A percentile compares a stretch with the other conserved stretches of the same genome.
phyloP scores from a whole-genome alignment of 495 filamentous ascomycete genomes.

The Podospora bellae-mahoneyi region DNA sequence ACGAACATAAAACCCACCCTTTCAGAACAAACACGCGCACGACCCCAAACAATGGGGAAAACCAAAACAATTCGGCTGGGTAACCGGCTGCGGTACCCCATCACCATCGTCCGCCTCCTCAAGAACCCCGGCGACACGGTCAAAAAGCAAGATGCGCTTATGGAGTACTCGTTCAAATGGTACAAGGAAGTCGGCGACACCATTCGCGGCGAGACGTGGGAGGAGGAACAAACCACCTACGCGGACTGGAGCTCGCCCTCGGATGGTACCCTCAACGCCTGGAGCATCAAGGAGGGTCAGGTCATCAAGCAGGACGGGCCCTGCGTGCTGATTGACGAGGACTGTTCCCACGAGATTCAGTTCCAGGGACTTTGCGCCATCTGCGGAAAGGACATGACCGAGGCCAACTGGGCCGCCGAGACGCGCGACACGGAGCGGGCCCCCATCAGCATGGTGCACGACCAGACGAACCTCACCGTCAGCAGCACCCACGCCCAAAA shows the following conservation, averaged over 20 bases:
- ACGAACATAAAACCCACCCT: not conserved
- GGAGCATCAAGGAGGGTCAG: constrained; percentile 71
- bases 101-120: constrained; percentile 85
- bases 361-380: constrained; percentile 84
- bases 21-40: not conserved
- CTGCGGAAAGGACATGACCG: constrained; percentile 97
- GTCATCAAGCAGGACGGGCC: constrained; percentile 57
- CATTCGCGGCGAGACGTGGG: constrained; percentile 57
- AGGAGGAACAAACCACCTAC: constrained; percentile 58
- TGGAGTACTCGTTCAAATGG: constrained; percentile 79
- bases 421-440: constrained; percentile 68
- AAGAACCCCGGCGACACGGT: constrained; percentile 72
- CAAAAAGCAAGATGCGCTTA: constrained; percentile 67
- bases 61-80: constrained; percentile 50
- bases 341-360: constrained; percentile 86
- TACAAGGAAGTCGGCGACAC: constrained; percentile 71
- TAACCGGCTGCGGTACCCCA: constrained; percentile 77
- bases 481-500: constrained; percentile 70
- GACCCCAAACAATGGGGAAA: constrained; percentile 31
- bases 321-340: constrained; percentile 80
- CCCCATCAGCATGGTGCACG: constrained; percentile 88
- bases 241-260: constrained; percentile 75
- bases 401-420: constrained; percentile 51
- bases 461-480: constrained; percentile 75
- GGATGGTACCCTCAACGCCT: constrained; percentile 71